Conservation (phyloP, 768 basidiomycete species). For the Termitomyces heimii region DNA sequence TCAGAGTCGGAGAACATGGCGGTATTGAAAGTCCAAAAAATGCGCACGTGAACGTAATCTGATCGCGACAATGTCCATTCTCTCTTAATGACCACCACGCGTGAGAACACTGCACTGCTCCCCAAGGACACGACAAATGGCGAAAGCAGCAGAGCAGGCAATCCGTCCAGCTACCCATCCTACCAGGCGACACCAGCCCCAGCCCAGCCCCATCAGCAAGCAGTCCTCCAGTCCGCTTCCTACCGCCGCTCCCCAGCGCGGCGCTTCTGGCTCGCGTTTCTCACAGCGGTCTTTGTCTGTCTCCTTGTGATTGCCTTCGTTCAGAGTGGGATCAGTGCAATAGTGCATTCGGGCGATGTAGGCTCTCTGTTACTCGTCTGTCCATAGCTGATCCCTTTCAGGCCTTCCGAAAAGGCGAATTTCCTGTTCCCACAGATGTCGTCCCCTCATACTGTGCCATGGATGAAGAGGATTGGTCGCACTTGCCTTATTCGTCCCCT, state of each 20-base stretch:
- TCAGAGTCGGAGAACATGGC: slow-evolving; percentile 46
- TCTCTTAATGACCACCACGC: slow-evolving; percentile 8
- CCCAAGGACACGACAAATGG: not conserved
- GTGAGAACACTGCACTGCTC: slow-evolving; percentile 7
- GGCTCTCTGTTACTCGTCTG: not conserved
- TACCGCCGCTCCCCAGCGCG: slow-evolving; percentile 13
- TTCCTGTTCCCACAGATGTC: slow-evolving; percentile 11
- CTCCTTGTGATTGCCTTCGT: slow-evolving; percentile 12
- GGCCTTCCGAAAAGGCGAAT: slow-evolving; percentile 10
- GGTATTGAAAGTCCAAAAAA: not conserved
- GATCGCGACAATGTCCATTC: not conserved
- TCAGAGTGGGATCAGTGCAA: slow-evolving; percentile 12
- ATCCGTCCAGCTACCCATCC: slow-evolving; percentile 4
- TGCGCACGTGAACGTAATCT: slow-evolving; percentile 4
- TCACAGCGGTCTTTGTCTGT: slow-evolving; percentile 16
- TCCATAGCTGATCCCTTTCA: not conserved
- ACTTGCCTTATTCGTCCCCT: not conserved
- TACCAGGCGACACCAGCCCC: slow-evolving; percentile 8
- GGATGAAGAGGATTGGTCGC: slow-evolving; percentile 6
- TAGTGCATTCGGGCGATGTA: slow-evolving; percentile 7
- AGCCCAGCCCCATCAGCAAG: slow-evolving; percentile 2
- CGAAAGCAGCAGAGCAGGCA: not conserved
- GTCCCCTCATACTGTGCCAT: slow-evolving; percentile 6
- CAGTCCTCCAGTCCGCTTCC: not conserved
- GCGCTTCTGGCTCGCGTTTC: slow-evolving; percentile 19